Conservation (phyloP, 108 stramenopile genomes). For the Fragilariopsis cylindrus region DNA sequence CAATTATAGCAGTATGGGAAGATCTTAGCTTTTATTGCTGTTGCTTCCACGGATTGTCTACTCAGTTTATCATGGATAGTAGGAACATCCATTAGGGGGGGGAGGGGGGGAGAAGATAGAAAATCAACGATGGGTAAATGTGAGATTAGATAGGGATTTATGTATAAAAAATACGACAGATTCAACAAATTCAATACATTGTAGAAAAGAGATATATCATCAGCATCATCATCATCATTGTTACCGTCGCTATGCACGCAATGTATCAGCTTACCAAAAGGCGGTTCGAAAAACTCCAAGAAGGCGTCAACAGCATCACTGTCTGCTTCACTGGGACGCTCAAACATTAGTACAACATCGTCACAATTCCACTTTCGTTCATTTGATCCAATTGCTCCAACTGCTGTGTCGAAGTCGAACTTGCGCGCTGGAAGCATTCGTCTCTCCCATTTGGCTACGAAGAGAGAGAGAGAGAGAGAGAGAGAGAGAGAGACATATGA, state of each 20-base stretch:
- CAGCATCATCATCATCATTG: too few species aligned
- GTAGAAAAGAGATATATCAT: too few species aligned
- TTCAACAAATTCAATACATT: too few species aligned
- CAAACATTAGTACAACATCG: slow-evolving; percentile 78
- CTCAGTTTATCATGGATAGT: too few species aligned
- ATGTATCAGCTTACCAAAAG: slow-evolving; percentile 25
- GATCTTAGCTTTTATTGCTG: slow-evolving; percentile 3
- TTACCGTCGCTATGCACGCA: too few species aligned
- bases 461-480: neutral
- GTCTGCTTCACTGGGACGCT: slow-evolving; percentile 75
- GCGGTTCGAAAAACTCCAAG: slow-evolving; percentile 84
- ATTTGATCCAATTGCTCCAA: slow-evolving; percentile 77
- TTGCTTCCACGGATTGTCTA: slow-evolving; percentile 18
- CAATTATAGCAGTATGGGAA: neutral
- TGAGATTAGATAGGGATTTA: too few species aligned
- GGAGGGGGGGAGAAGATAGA: too few species aligned
- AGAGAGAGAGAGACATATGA: neutral
- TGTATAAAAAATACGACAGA: too few species aligned
- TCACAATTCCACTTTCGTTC: slow-evolving; percentile 80
- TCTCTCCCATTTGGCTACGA: slow-evolving; percentile 54
- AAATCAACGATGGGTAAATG: too few species aligned
- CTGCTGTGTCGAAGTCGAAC: slow-evolving; percentile 83
- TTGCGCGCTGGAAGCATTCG: slow-evolving; percentile 64
- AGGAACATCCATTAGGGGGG: too few species aligned
- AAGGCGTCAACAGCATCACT: slow-evolving; percentile 53